A percentile compares a stretch with the other conserved stretches of the same genome.
Conservation (phyloP, 148 eudicot genomes). For the Fagopyrum homotropicum region DNA sequence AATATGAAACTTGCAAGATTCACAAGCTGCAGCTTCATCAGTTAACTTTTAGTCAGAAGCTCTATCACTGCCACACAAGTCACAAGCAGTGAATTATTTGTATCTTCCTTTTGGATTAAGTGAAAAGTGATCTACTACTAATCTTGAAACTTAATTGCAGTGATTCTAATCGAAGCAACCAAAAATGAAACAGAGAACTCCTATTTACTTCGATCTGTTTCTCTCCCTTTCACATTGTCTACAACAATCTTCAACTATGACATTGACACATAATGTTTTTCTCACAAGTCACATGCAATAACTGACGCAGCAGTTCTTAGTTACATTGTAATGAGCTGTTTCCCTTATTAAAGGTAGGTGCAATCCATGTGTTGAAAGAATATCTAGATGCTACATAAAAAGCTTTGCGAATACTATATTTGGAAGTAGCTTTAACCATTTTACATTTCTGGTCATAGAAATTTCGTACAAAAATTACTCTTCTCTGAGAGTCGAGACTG, state of each 20-base stretch:
- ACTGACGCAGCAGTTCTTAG: background rate
- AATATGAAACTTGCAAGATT: too few species aligned
- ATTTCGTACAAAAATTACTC: too few species aligned
- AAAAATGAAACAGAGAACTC: background rate
- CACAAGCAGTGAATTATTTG: background rate
- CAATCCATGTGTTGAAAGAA: background rate
- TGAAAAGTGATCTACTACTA: background rate
- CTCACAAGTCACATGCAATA: background rate
- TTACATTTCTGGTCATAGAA: too few species aligned
- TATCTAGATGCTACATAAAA: background rate
- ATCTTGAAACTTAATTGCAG: background rate
- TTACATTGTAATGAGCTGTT: too few species aligned
- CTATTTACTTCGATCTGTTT: background rate
- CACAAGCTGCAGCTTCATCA: background rate
- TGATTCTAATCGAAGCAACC: background rate
- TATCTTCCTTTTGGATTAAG: background rate
- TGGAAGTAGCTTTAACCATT: too few species aligned
- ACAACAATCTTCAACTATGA: background rate
- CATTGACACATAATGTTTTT: background rate
- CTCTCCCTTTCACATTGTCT: background rate
- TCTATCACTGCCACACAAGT: background rate
- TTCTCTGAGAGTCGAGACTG: background rate
- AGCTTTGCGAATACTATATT: too few species aligned
- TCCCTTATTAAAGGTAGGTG: background rate
- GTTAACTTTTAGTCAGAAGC: background rate